Evolutionary conservation across 2,329 filamentous ascomycete species (phyloP).

Genomic region (Cytospora paraplurivora): DNA sequence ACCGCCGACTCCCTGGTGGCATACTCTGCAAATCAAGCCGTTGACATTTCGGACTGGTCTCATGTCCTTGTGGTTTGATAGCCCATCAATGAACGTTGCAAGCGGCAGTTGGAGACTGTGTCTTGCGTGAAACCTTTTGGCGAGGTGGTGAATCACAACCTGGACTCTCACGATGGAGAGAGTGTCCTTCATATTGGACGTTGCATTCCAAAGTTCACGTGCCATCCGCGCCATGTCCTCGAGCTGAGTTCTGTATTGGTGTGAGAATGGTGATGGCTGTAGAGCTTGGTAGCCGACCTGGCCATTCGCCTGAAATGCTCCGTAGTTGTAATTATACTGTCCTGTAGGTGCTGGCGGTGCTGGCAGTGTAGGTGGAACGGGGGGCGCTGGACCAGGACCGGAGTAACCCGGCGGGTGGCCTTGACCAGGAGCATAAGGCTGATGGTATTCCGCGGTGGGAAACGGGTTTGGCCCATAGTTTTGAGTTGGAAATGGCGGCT

Average conservation of each 20-base stretch:
- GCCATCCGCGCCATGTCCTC: constrained; percentile 57
- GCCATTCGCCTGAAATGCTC: constrained; percentile 32
- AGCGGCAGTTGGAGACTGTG: constrained; percentile 62
- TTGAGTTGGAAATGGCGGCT: constrained; percentile 33
- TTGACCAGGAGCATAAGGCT: constrained; percentile 35
- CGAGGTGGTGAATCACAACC: constrained; percentile 64
- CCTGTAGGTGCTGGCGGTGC: constrained; percentile 26
- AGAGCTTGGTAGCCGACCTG: constrained; percentile 29
- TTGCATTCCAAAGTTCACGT: constrained; percentile 64
- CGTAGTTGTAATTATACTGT: constrained; percentile 32
- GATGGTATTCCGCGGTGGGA: constrained; percentile 31
- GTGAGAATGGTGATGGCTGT: constrained; percentile 39
- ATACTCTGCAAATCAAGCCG: constrained; percentile 58
- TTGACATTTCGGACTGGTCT: constrained; percentile 57
- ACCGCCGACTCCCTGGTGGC: constrained; percentile 43
- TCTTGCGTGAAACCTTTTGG: constrained; percentile 56
- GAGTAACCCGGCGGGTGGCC: constrained; percentile 27
- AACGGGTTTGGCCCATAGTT: constrained; percentile 27
- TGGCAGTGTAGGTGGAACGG: constrained; percentile 6
- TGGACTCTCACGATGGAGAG: constrained; percentile 64
- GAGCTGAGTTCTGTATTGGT: constrained; percentile 49
- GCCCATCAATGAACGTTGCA: constrained; percentile 59
- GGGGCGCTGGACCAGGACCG: constrained; percentile 21
- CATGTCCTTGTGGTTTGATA: constrained; percentile 60
- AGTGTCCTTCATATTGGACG: constrained; percentile 61